Conservation (phyloP, 305 asterid species). For the Salvia sclarea region DNA sequence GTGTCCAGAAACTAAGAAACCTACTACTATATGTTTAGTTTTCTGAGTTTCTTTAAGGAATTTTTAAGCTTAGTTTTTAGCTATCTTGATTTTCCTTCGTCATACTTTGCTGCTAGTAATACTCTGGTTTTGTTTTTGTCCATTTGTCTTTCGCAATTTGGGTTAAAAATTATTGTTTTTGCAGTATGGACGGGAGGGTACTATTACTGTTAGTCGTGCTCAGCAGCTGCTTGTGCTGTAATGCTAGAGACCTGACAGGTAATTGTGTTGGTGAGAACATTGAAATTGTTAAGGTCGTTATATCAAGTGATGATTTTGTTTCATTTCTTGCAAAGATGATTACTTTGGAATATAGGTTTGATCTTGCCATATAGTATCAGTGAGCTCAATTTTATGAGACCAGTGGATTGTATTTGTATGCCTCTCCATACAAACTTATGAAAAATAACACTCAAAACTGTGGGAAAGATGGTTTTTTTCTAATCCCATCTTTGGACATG, state of each 20-base stretch:
- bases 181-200: slow-evolving; percentile 60
- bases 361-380: background rate
- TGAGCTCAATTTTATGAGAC: slow-evolving; percentile 12
- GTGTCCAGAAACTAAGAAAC: background rate
- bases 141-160: slow-evolving; percentile 16
- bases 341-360: slow-evolving; percentile 4
- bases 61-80: background rate
- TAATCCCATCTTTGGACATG: background rate
- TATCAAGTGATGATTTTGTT: background rate
- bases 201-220: slow-evolving; percentile 40
- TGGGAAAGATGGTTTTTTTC: slow-evolving; percentile 10
- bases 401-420: background rate
- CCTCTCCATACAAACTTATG: background rate
- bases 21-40: background rate
- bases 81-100: background rate
- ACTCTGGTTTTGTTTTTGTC: slow-evolving; percentile 6
- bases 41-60: background rate
- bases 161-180: slow-evolving; percentile 29
- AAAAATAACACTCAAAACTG: background rate
- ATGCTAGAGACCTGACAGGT: slow-evolving; percentile 52
- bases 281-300: slow-evolving; percentile 34
- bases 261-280: slow-evolving; percentile 16
- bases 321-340: background rate
- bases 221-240: slow-evolving; percentile 46
- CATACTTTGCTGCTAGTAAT: slow-evolving; percentile 6